phyloP scores from a whole-genome alignment of 495 filamentous ascomycete genomes.

The Lindgomyces ingoldianus region DNA sequence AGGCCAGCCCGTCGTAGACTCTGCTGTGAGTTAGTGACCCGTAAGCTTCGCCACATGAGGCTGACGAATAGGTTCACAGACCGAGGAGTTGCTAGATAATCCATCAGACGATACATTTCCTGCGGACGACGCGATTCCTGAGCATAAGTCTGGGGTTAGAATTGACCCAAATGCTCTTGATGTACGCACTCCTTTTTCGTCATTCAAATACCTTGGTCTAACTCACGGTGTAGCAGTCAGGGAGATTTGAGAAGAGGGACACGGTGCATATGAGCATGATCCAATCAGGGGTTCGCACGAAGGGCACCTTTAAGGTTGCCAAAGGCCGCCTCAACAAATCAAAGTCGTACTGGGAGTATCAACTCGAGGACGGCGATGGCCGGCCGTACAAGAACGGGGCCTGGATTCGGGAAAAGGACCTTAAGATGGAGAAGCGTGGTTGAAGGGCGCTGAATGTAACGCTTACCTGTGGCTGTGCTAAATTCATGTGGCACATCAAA shows the following conservation, averaged over 20 bases:
- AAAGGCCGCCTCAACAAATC: background rate
- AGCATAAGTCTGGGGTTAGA: slow-evolving; percentile 13
- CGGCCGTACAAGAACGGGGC: slow-evolving; percentile 14
- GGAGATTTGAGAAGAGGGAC: slow-evolving; percentile 17
- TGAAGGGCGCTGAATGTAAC: slow-evolving; percentile 1
- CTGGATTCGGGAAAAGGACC: slow-evolving; percentile 28
- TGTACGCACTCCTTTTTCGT: slow-evolving; percentile 10
- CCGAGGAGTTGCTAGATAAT: slow-evolving; percentile 2
- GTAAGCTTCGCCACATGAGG: slow-evolving; percentile 19
- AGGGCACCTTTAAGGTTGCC: slow-evolving; percentile 19
- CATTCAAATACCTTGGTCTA: background rate
- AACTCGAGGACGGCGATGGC: slow-evolving; percentile 11
- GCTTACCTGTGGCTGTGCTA: slow-evolving; percentile 11
- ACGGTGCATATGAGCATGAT: slow-evolving; percentile 24
- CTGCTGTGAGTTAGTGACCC: slow-evolving; percentile 4
- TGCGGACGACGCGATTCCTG: background rate
- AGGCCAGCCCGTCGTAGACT: slow-evolving; percentile 17
- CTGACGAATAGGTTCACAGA: slow-evolving; percentile 22
- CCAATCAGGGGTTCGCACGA: slow-evolving; percentile 10
- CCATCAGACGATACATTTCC: background rate
- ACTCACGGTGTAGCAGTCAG: background rate
- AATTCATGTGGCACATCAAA: background rate
- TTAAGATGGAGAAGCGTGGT: background rate
- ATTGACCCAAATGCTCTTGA: slow-evolving; percentile 3
- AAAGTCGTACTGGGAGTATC: slow-evolving; percentile 20